Base-by-base conservation (phyloP, 1,284 basidiomycete genomes). In the Malassezia restricta region DNA sequence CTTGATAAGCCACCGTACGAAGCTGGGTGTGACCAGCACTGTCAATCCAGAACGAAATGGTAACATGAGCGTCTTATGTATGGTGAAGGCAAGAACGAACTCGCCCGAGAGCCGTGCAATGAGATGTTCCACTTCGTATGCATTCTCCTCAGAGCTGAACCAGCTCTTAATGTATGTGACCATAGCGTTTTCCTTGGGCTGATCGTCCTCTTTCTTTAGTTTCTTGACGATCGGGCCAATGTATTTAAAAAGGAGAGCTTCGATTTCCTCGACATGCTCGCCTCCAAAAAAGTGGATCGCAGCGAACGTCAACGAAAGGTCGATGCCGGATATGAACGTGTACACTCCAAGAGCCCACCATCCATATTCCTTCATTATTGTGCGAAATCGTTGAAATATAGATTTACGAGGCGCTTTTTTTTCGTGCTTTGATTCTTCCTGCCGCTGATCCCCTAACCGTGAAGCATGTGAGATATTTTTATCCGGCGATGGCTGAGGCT, bases 61-160 rank as follows among this genome's bases (percentile, higher is more conserved):
- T n/a, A 96, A 73, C 66, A 96, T 83, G 0, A 89, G 72, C 0
- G 89, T 94, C 77, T 98, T 98, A 79, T 98, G 92, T 49, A 98
- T 83, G 7, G 86, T 86, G 74, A 91, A 98, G 6, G 94, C 92
- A 55, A 98, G 77, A 0, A 88, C 81, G 38, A 89, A 76, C 80
- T 95, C 94, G 32, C 91, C 89, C 75, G 87, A 91, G 7, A 95
- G 50, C 5, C 47, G 47, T 27, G 30, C 38, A 37, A 54, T 17
- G 28, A 53, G 35, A 24, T 46, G 17, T 35, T 40, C 37, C 29
- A 32, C 12, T 9, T 53, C 53, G 6, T 24, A 28, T 11, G 24
- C 24, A 30, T 39, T 42, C 15, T 40, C 30, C 35, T 54, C 47
- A 31, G 27, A 35, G 29, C 40, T 40, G 8, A 42, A 39, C 44